Conservation (phyloP, 2,329 filamentous ascomycete genomes). For the Colletotrichum sp. region DNA sequence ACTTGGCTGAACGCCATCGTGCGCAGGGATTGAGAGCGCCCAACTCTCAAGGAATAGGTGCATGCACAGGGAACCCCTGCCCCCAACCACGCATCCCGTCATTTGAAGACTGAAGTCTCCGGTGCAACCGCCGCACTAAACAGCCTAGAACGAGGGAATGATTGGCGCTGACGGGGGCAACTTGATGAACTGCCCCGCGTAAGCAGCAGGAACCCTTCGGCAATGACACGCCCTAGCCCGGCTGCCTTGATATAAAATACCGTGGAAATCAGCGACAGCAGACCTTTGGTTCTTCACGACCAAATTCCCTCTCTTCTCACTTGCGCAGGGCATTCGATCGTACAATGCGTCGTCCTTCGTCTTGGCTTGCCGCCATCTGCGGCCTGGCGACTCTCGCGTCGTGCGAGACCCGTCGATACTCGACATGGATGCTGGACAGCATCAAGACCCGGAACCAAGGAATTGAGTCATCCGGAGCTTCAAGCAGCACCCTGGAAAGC, state of each 20-base stretch:
- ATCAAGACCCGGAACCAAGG: constrained; percentile 27
- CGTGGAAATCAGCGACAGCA: neutral
- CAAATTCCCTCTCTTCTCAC: neutral
- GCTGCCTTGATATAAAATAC: neutral
- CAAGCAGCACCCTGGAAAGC: constrained; percentile 27
- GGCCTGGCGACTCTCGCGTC: neutral
- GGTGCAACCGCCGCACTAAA: neutral
- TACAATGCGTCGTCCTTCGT: neutral
- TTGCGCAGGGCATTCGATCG: fast-evolving
- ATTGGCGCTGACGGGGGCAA: neutral
- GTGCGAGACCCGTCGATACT: constrained; percentile 17
- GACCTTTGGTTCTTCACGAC: neutral
- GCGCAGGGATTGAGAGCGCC: fast-evolving
- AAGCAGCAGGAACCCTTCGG: neutral
- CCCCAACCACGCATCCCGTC: neutral
- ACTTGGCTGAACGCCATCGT: neutral
- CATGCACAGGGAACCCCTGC: neutral
- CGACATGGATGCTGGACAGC: constrained; percentile 28
- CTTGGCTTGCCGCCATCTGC: neutral
- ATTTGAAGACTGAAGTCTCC: neutral
- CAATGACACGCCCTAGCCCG: neutral
- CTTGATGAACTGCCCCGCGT: neutral
- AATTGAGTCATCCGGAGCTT: constrained; percentile 23
- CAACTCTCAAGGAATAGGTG: neutral
- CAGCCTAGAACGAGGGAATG: neutral